A percentile compares a stretch with the other conserved stretches of the same genome.
Conservation (phyloP, 2,329 filamentous ascomycete species). For the Pseudocercospora crystallina region DNA sequence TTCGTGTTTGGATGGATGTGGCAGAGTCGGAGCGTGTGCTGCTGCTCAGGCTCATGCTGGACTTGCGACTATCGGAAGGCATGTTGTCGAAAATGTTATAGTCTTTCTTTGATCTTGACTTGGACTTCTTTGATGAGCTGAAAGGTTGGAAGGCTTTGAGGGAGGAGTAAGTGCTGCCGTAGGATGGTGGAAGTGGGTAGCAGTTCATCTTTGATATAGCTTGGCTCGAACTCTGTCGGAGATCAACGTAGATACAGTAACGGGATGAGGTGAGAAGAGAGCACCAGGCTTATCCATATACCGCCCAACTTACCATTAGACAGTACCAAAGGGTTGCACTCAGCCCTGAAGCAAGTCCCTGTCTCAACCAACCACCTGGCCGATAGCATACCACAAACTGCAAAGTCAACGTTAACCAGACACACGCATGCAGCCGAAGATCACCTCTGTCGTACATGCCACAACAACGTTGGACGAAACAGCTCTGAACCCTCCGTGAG, state of each 20-base stretch:
- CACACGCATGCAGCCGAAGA: constrained; percentile 1
- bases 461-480: not conserved
- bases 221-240: not conserved
- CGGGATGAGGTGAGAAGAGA: not conserved
- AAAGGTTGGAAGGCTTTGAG: constrained; percentile 2
- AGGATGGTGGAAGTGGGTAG: constrained; percentile 1
- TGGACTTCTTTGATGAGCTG: not conserved
- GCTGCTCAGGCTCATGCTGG: too few relatives aligned
- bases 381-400: not conserved
- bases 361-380: not conserved
- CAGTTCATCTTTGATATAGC: not conserved
- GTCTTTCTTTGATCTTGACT: too few relatives aligned
- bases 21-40: too few relatives aligned
- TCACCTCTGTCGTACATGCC: constrained; percentile 1
- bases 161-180: not conserved
- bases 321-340: not conserved
- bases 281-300: not conserved
- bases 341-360: constrained; percentile 1
- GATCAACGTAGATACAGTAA: not conserved
- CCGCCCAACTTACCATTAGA: too few relatives aligned
- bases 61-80: too few relatives aligned
- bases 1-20: too few relatives aligned
- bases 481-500: too few relatives aligned
- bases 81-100: too few relatives aligned
- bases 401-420: not conserved